Evolutionary conservation across 148 eudicot species (phyloP), one percentile per base, ranked within the genome.

Genomic region (Vaccinium darrowii): DNA sequence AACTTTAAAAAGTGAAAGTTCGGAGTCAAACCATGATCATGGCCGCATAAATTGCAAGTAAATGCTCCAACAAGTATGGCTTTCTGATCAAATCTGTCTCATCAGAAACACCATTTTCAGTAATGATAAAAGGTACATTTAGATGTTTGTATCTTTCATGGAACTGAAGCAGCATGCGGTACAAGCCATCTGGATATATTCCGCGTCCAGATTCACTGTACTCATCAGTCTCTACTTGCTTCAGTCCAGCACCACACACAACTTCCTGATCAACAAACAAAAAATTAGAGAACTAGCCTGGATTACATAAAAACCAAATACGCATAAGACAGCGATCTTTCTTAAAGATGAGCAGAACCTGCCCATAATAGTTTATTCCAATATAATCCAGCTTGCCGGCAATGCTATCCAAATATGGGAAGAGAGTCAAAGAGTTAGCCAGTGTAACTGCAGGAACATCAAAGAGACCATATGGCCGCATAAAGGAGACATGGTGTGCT

Each of bases 121-220:
- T 88, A 60, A 97, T 88, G 76, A 97, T 93, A 86, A 95, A 97
- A 19, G 98, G 99, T 71, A 92, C 50, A 75, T 91, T 90, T 76
- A 94, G 89, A 91, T 97, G 94, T 86, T 95, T 95, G 92, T 97
- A 97, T 95, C 99, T 90, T 79, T 95, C 98, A 83, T 97, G 95
- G 88, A 93, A 97, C 80, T 97, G 98, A 84, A 97, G 91, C 62
- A 97, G 89, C 89, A 92, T 88, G 62, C 99, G 97, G 88, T 87
- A 97, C 89, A 97, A 90, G 88, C 99, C 99, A 87, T 97, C 99
- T 63, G 99, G 99, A 87, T 97, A 97, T 57, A 97, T 92, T 33
- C 94, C 99, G 78, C 99, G 92, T 50, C 99, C 99, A 81, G 99
- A 97, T 88, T 97, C 99, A 86, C 99, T 97, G 83, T 94, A 97